Evolutionary conservation across 75 land plant genomes (phyloP).

Genomic region (Ceratopteris richardii): DNA sequence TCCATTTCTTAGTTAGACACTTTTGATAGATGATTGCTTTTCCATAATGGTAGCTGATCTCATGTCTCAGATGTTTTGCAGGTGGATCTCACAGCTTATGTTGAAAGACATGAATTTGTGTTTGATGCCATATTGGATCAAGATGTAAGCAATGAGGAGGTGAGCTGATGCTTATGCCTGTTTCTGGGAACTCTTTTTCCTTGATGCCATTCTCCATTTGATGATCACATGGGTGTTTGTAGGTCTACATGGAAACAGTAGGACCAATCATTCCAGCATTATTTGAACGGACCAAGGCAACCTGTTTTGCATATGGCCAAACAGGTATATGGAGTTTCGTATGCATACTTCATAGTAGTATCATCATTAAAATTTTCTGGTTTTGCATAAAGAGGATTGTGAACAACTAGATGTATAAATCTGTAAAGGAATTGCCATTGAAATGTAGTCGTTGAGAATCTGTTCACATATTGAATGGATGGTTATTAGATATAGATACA

Average conservation of each 20-base stretch:
- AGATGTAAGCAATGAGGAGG: constrained; percentile 94
- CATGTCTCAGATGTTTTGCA: constrained; percentile 17
- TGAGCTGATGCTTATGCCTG: constrained; percentile 12
- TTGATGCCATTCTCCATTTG: neutral
- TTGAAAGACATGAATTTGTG: constrained; percentile 93
- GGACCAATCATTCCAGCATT: constrained; percentile 92
- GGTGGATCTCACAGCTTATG: constrained; percentile 95
- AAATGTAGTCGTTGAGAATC: too few species aligned
- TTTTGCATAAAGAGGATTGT: too few species aligned
- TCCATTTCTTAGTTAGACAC: neutral
- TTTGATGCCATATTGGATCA: constrained; percentile 99
- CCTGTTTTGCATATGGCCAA: constrained; percentile 99
- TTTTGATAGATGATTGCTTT: neutral
- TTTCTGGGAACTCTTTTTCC: neutral
- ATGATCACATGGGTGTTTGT: neutral
- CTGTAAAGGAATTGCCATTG: too few species aligned
- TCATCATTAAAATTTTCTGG: too few species aligned
- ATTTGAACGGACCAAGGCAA: constrained; percentile 91
- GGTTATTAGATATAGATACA: too few species aligned
- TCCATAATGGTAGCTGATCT: neutral
- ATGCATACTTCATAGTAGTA: neutral
- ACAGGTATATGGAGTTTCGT: constrained; percentile 44
- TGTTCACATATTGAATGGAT: too few species aligned
- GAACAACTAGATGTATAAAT: too few species aligned
- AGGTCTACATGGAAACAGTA: constrained; percentile 93